A percentile compares a stretch with the other conserved stretches of the same genome.
Evolutionary conservation across 2,329 filamentous ascomycete genomes (phyloP).

Genomic region (Coniochaeta hoffmannii): DNA sequence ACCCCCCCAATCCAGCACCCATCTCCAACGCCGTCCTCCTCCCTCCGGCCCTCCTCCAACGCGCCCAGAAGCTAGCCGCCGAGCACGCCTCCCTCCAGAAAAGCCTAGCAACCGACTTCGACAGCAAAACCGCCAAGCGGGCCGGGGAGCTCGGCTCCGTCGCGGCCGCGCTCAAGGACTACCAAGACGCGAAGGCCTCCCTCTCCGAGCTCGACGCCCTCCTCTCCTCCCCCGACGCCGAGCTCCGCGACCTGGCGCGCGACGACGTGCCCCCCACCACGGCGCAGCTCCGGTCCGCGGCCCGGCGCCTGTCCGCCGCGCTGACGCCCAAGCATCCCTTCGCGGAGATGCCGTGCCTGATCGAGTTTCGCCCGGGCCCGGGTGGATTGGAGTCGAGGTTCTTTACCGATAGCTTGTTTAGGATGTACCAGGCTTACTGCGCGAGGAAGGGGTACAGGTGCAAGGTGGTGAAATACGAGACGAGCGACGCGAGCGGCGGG

Average conservation of each 20-base stretch:
- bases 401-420: slow-evolving; percentile 79
- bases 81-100: slow-evolving; percentile 50
- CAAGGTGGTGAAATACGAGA: slow-evolving; percentile 73
- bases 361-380: slow-evolving; percentile 88
- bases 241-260: slow-evolving; percentile 70
- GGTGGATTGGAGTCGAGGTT: slow-evolving; percentile 87
- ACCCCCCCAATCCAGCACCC: no score
- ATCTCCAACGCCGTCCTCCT: slow-evolving; percentile 25
- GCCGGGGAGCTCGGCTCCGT: slow-evolving; percentile 54
- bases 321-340: slow-evolving; percentile 88
- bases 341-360: slow-evolving; percentile 77
- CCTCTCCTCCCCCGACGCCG: slow-evolving; percentile 47
- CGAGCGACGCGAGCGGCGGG: slow-evolving; percentile 55
- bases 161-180: slow-evolving; percentile 48
- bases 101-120: slow-evolving; percentile 44
- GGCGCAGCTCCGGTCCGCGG: slow-evolving; percentile 53
- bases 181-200: slow-evolving; percentile 46
- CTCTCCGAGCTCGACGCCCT: slow-evolving; percentile 46
- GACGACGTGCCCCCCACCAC: slow-evolving; percentile 71
- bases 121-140: slow-evolving; percentile 49
- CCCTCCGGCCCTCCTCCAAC: slow-evolving; percentile 49
- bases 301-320: slow-evolving; percentile 62
- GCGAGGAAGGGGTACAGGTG: slow-evolving; percentile 57
- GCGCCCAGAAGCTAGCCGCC: slow-evolving; percentile 48
- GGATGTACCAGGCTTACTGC: slow-evolving; percentile 85